Evolutionary conservation across 148 eudicot genomes (phyloP).

Genomic region (Vaccinium myrtillus): DNA sequence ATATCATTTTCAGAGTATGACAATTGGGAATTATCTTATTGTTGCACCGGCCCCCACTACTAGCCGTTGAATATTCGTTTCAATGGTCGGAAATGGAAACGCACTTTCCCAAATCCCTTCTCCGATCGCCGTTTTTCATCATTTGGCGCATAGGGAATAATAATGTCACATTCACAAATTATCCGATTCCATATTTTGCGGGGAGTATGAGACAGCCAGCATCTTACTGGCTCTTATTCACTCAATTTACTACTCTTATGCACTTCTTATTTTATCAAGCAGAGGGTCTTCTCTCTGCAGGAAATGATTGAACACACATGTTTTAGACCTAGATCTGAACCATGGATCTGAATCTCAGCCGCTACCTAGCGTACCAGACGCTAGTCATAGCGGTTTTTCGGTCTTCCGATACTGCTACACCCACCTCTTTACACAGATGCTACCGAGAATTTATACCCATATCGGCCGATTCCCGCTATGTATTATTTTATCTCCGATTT

Average conservation of each 20-base stretch:
- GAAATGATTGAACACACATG: neutral
- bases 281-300: neutral
- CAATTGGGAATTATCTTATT: neutral
- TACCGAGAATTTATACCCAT: too few species aligned
- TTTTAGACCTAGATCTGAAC: too few species aligned
- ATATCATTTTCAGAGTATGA: neutral
- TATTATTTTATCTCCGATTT: too few species aligned
- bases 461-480: too few species aligned
- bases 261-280: neutral
- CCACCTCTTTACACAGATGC: too few species aligned
- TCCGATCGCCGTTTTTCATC: neutral
- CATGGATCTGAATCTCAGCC: too few species aligned
- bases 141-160: neutral
- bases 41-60: neutral
- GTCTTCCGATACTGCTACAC: too few species aligned
- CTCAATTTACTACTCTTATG: neutral
- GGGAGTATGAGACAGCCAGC: neutral
- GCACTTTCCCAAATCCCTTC: neutral
- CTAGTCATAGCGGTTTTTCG: too few species aligned
- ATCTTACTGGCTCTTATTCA: neutral
- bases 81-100: neutral
- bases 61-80: constrained; percentile 12
- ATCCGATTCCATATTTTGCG: constrained; percentile 4
- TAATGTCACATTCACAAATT: neutral
- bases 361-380: too few species aligned